Evolutionary conservation across 106 monocot species (phyloP).

Genomic region (Narthecium ossifragum): DNA sequence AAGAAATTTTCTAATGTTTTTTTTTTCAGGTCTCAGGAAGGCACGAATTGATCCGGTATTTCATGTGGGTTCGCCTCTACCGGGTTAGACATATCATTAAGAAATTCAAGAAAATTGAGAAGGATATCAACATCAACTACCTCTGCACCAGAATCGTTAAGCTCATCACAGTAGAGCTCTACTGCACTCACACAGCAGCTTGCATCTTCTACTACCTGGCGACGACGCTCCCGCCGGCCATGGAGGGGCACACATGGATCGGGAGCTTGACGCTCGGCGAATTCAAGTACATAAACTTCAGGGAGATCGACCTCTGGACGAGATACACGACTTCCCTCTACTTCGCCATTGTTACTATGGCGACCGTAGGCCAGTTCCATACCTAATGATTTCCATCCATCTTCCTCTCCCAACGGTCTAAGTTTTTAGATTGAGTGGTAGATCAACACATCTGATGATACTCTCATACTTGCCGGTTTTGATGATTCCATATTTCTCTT

Average conservation of each 20-base stretch:
- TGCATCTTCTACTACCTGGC: slow-evolving; percentile 94
- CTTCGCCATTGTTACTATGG: slow-evolving; percentile 92
- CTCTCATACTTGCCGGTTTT: no score
- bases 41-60: slow-evolving; percentile 79
- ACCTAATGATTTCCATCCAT: no score
- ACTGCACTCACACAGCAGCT: slow-evolving; percentile 91
- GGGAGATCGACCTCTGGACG: slow-evolving; percentile 64
- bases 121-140: slow-evolving; percentile 85
- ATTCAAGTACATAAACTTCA: slow-evolving; percentile 59
- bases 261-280: slow-evolving; percentile 81
- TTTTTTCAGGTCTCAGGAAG: slow-evolving; percentile 44
- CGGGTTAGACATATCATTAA: slow-evolving; percentile 48
- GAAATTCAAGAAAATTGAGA: slow-evolving; percentile 62
- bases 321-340: slow-evolving; percentile 85
- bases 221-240: slow-evolving; percentile 71
- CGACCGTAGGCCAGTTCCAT: slow-evolving; percentile 66
- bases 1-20: no score
- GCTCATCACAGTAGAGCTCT: slow-evolving; percentile 87
- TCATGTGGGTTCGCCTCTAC: slow-evolving; percentile 78
- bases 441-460: no score
- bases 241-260: slow-evolving; percentile 87
- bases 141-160: slow-evolving; percentile 86
- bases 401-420: no score
- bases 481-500: no score
- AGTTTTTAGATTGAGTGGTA: no score